Percentiles rank a stretch among this genome's conserved stretches.
Evolutionary conservation across 2,329 filamentous ascomycete species (phyloP).

Genomic region (Pseudocercospora eumusae): DNA sequence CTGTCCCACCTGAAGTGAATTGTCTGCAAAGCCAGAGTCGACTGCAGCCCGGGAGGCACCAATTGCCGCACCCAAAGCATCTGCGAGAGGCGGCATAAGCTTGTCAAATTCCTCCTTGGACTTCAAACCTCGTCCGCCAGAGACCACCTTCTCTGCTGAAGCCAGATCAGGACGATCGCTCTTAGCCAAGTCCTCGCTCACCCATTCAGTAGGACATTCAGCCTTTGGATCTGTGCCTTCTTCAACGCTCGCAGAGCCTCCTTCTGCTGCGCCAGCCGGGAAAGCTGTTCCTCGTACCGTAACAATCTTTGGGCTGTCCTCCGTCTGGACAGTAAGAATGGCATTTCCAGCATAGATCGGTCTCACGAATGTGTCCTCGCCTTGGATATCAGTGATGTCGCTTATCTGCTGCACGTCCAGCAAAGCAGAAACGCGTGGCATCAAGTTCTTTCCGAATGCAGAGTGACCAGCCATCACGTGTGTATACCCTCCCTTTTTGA

Average conservation of each 20-base stretch:
- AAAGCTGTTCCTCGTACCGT: conserved; percentile 95
- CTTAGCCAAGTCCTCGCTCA: conserved; percentile 89
- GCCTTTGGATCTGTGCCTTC: conserved; percentile 82
- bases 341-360: conserved; percentile 98
- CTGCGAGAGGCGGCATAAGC: conserved; percentile 87
- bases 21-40: conserved; percentile 96
- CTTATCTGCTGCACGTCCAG: conserved; percentile 92
- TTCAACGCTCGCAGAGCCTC: conserved; percentile 74
- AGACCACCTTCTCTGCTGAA: conserved; percentile 87
- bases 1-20: conserved; percentile 96
- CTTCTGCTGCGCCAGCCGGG: conserved; percentile 68
- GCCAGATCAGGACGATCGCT: conserved; percentile 91
- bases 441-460: conserved; percentile 91
- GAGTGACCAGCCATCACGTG: conserved; percentile 90
- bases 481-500: conserved; percentile 91
- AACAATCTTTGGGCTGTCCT: conserved; percentile 80
- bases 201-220: conserved; percentile 76
- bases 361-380: conserved; percentile 90
- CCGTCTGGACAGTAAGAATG: conserved; percentile 91
- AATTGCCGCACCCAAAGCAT: conserved; percentile 90
- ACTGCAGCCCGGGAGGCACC: conserved; percentile 93
- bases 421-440: conserved; percentile 88
- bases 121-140: conserved; percentile 90
- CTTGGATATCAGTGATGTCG: conserved; percentile 82
- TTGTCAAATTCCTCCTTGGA: conserved; percentile 97